phyloP scores from a whole-genome alignment of 768 basidiomycete species.

The Candolleomyces efflorescens region DNA sequence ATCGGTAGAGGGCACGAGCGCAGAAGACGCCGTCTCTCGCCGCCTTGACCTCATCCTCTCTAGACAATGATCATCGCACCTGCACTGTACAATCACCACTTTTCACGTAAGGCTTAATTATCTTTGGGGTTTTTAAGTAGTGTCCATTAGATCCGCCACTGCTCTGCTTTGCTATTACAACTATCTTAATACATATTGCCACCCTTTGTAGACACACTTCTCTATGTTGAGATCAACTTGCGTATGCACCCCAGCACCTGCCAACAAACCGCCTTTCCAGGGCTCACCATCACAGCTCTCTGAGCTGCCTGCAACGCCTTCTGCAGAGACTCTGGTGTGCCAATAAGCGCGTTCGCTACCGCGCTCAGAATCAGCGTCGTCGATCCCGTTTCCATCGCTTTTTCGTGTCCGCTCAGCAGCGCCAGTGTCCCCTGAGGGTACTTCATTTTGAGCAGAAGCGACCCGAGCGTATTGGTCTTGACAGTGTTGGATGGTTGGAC shows the following conservation, averaged over 20 bases:
- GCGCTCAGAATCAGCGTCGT: slow-evolving; percentile 48
- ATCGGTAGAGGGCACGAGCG: slow-evolving; percentile 31
- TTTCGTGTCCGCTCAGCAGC: slow-evolving; percentile 29
- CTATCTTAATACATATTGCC: background rate
- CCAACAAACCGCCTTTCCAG: slow-evolving; percentile 54
- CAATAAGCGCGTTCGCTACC: slow-evolving; percentile 30
- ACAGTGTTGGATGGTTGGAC: slow-evolving; percentile 50
- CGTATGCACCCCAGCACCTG: slow-evolving; percentile 50
- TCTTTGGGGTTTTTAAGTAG: background rate
- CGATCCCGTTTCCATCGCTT: slow-evolving; percentile 32
- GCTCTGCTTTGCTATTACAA: background rate
- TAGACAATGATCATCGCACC: slow-evolving; percentile 13
- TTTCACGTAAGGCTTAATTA: background rate
- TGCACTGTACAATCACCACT: background rate
- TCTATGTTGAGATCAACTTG: background rate
- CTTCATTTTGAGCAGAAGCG: slow-evolving; percentile 47
- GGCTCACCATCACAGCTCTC: slow-evolving; percentile 58
- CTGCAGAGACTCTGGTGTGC: slow-evolving; percentile 12
- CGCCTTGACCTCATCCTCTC: slow-evolving; percentile 47
- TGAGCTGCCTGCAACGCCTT: slow-evolving; percentile 48
- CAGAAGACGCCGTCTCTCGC: slow-evolving; percentile 37
- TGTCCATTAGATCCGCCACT: background rate
- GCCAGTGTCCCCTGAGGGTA: slow-evolving; percentile 40
- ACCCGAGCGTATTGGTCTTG: slow-evolving; percentile 51
- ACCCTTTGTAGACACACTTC: background rate